Evolutionary conservation across 2,329 filamentous ascomycete species (phyloP).

Genomic region (Herpotrichia juniperi): DNA sequence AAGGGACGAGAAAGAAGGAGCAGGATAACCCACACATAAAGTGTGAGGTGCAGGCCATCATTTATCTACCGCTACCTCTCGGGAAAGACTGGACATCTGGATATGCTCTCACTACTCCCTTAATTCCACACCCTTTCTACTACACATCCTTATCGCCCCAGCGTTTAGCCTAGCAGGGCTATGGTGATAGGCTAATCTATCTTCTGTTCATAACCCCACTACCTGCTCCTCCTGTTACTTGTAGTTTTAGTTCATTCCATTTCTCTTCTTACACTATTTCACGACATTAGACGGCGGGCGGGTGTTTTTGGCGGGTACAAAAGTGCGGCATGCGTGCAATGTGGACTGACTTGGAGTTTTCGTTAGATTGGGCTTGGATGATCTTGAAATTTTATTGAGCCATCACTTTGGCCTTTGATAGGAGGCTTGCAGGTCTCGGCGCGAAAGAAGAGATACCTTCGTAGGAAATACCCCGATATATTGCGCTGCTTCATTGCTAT

Average conservation of each 20-base stretch:
- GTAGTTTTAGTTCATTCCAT: not conserved
- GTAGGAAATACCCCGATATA: constrained; percentile 1
- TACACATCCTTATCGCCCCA: not conserved
- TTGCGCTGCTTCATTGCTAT: not conserved
- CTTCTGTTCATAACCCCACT: not conserved
- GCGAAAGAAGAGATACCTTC: not conserved
- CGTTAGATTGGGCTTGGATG: too few relatives aligned
- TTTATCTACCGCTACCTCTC: not conserved
- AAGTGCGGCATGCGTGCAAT: not conserved
- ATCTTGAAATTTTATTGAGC: not conserved
- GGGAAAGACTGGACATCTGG: not conserved
- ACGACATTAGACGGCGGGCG: not conserved
- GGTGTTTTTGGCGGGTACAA: not conserved
- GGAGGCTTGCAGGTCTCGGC: not conserved
- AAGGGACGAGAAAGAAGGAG: not conserved
- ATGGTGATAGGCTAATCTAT: constrained; percentile 1
- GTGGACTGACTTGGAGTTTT: too few relatives aligned
- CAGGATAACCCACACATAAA: not conserved
- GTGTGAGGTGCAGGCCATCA: not conserved
- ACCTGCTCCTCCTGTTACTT: not conserved
- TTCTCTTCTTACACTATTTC: not conserved
- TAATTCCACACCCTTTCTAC: not conserved
- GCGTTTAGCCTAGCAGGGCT: not conserved
- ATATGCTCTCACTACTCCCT: not conserved
- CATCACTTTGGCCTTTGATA: not conserved